A percentile compares a stretch with the other conserved stretches of the same genome.
phyloP scores from a whole-genome alignment of 2,329 filamentous ascomycete genomes.

The Apiospora malaysiana region DNA sequence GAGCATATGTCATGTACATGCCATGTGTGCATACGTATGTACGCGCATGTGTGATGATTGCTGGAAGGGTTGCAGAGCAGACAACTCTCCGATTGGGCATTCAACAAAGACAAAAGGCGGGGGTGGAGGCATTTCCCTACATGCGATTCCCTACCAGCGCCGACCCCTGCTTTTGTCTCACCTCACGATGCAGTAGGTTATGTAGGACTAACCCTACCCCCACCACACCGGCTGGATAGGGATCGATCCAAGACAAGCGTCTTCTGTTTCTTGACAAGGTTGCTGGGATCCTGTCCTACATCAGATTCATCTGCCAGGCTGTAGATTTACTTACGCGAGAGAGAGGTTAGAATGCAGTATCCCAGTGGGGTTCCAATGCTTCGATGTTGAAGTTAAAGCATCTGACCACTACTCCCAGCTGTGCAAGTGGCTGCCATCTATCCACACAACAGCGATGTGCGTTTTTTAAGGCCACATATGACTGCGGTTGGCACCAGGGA shows the following conservation, averaged over 20 bases:
- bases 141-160: too few species aligned
- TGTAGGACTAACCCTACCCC: not conserved
- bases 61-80: not conserved
- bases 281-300: not conserved
- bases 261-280: not conserved
- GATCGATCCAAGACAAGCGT: not conserved
- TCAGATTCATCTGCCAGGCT: not conserved
- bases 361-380: not conserved
- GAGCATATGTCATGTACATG: not conserved
- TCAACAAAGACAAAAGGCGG: not conserved
- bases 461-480: too few species aligned
- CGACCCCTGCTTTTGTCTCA: not conserved
- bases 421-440: too few species aligned
- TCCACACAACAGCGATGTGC: too few species aligned
- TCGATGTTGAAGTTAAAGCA: too few species aligned
- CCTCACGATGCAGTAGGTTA: not conserved
- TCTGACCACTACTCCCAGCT: too few species aligned
- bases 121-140: not conserved
- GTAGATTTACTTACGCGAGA: not conserved
- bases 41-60: not conserved
- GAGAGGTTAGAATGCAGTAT: not conserved
- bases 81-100: not conserved
- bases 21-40: not conserved
- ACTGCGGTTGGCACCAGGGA: too few species aligned
- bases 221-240: not conserved